Conservation (phyloP, 768 basidiomycete genomes). For the Tylopilus felleus region DNA sequence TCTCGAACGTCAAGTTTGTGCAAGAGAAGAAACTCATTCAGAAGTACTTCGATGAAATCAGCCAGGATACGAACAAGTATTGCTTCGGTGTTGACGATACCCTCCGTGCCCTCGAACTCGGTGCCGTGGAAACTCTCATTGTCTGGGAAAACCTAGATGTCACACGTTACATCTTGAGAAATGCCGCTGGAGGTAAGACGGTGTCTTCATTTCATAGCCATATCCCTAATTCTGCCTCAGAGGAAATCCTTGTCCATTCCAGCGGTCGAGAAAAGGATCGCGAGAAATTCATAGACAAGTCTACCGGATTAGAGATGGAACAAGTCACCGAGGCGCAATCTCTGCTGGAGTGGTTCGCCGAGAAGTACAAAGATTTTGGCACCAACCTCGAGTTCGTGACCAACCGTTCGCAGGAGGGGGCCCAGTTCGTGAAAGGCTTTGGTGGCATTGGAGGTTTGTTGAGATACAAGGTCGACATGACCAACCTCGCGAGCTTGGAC, state of each 20-base stretch:
- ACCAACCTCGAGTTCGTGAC: conserved; percentile 95
- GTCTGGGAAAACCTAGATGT: conserved; percentile 98
- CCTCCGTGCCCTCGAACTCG: conserved; percentile 92
- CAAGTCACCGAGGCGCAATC: conserved; percentile 74
- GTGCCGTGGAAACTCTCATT: conserved; percentile 94
- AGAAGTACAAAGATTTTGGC: conserved; percentile 98
- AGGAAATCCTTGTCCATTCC: conserved; percentile 79
- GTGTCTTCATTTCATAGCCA: conserved; percentile 5
- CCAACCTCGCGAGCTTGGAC: conserved; percentile 67
- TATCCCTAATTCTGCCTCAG: conserved; percentile 35
- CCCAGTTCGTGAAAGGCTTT: conserved; percentile 97
- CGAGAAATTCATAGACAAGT: conserved; percentile 94
- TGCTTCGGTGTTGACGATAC: conserved; percentile 98
- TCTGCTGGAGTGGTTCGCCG: conserved; percentile 97
- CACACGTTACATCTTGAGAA: conserved; percentile 82
- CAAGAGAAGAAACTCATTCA: conserved; percentile 99
- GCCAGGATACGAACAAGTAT: conserved; percentile 92
- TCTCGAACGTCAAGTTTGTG: conserved; percentile 98
- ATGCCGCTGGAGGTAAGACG: conserved; percentile 80
- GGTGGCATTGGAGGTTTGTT: conserved; percentile 96
- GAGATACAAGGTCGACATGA: conserved; percentile 97
- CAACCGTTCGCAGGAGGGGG: conserved; percentile 94
- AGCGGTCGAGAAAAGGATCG: conserved; percentile 90
- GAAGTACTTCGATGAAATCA: conserved; percentile 98
- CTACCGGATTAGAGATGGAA: conserved; percentile 96